Evolutionary conservation across 2,329 filamentous ascomycete species (phyloP), one percentile per base, ranked within the genome.

Genomic region (Apiospora sp.): DNA sequence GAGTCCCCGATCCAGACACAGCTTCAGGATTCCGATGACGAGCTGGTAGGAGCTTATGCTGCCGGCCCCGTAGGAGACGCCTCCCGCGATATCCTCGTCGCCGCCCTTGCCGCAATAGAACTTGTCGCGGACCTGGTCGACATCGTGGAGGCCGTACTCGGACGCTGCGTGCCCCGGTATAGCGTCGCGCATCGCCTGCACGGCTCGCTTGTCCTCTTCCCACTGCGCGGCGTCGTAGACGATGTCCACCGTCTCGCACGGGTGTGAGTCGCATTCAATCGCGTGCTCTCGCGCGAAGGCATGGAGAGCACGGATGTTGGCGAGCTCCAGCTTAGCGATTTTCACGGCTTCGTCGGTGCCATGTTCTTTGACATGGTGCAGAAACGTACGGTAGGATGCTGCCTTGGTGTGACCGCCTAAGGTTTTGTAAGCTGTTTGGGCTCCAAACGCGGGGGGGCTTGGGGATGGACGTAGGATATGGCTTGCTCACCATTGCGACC

Each of bases 171-270:
- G 27, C 12, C 24, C 68, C 7, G 34, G 48, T n/a, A 70, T 41
- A 14, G 27, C 68, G 46, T 75, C 72, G 1, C 81, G 74, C 48
- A 85, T 77, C 44, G 78, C 70, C 34, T 27, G 41, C n/a, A 41
- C 16, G 41, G 46, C 49, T 0, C 49, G 37, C 51, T 48, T 34
- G 24, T 54, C 69, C 27, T 71, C 69, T 37, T 3, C 24, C 68
- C 41, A 61, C 44, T 67, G 69, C 44, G 22, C 68, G 24, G 81
- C 73, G 72, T 90, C 87, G 77, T 90, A 91, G 44, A 91, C 82
- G 2, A 91, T 81, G 77, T 92, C 90, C 2, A 90, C 84, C 0
- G 90, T 92, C 34, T 83, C 76, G 0, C 83, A 84, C 3, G 86
- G 61, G 19, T 84, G 78, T 22, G 86, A 84, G 48, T 87, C 85